Evolutionary conservation across 305 asterid genomes (phyloP), one percentile per base, ranked within the genome.

Genomic region (Fraxinus platypoda): DNA sequence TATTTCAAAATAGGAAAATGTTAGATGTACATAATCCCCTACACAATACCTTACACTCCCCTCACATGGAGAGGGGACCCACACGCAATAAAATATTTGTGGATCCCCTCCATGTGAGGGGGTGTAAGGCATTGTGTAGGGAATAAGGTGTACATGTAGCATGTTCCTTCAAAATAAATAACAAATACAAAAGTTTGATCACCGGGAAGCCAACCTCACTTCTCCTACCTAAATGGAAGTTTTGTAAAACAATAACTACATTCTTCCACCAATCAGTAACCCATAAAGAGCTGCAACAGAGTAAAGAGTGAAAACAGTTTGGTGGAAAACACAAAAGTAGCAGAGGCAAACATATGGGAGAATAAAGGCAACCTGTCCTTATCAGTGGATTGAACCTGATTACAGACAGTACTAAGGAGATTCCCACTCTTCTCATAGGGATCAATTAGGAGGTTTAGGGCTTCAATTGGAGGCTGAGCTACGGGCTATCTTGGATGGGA

Each of bases 181-280:
- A 38, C 49, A 9, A 38, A 8, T 38, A 9, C 49, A 38, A 9
- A 38, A 38, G 49, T 38, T 38, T 38, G 49, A 38, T 38, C 49
- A 38, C 49, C 49, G 4, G 49, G 49, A 11, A 80, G 34, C 81
- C 85, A 62, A 86, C 89, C 86, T 83, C 83, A 25, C 76, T 26
- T 70, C 52, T 57, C 82, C 81, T 59, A 46, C 85, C 79, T 35
- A 83, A 70, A 59, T 76, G 85, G 54, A 84, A 37, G 73, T 85
- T 76, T 76, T 87, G 75, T 74, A 43, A 46, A 43, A 38, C 83
- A 82, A 59, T 38, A 81, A 82, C 90, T 76, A 89, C 86, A 80
- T 87, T 87, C 88, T 85, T 92, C 90, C 88, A 86, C 97, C 95
- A 89, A 82, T 85, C 91, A 76, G 87, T 76, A 81, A 90, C 87